Evolutionary conservation across 768 basidiomycete genomes (phyloP), one percentile per base, ranked within the genome.

Genomic region (Omphalotus guepiniiformis): DNA sequence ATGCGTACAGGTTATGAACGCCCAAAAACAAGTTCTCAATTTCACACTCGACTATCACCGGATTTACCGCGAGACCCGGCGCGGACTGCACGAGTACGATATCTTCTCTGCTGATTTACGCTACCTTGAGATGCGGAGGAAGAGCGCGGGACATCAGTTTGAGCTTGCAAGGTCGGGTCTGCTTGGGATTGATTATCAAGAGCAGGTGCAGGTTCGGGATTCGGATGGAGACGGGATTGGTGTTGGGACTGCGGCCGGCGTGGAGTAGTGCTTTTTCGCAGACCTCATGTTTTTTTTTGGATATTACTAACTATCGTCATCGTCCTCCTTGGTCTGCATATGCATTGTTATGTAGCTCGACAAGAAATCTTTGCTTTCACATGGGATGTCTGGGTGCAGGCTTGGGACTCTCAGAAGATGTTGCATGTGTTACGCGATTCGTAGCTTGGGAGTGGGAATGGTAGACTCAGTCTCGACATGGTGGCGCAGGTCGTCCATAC

Each of bases 51-150:
- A 21, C 70, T 70, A 11, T 50, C 66, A 45, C 72, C 73, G 38
- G 74, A 78, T 46, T 55, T 71, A 4, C 70, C 72, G 13, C 57
- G 74, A 57, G 55, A 68, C 40, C 56, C 72, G 48, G 68, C 71
- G 58, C 61, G 66, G 57, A 72, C 74, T 49, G 22, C 45, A 47
- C 26, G 45, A 47, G 16, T 47, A 26, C 18, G 45, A 47, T 19
- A 38, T 47, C 34, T 32, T 26, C n/a, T 16, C 22, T 38, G 16
- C 28, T 4, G 45, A 47, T 5, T 21, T 47, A 5, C 22, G 25
- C 34, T 26, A 36, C 19, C 6, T 21, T 18, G 30, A 37, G 27
- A 29, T 25, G n/a, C 45, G 45, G 25, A 35, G 45, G 13, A 25
- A 47, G 25, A 26, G 16, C 27, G 9, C 35, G 45, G 38, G 35